Percentiles rank a stretch among this genome's conserved stretches.
Evolutionary conservation across 306 rosid species (phyloP).

Genomic region (Cercis canadensis): DNA sequence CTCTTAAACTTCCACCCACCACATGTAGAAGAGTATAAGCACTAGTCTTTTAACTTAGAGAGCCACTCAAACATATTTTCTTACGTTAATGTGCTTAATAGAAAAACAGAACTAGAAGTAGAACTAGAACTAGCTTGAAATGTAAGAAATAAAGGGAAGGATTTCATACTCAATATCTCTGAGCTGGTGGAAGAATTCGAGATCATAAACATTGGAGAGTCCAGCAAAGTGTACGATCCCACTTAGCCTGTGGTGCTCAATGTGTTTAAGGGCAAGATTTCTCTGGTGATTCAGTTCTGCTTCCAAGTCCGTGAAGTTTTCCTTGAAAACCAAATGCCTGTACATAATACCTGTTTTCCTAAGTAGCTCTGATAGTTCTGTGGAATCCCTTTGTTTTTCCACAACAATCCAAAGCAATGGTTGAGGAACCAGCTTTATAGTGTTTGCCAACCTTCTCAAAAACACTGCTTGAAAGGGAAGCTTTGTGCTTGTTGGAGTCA

Average conservation of each 20-base stretch:
- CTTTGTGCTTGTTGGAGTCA: constrained; percentile 79
- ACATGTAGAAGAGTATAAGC: background rate
- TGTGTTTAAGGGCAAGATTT: constrained; percentile 84
- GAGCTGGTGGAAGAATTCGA: constrained; percentile 82
- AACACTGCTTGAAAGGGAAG: constrained; percentile 55
- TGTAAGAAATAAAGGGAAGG: background rate
- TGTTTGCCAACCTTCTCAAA: constrained; percentile 76
- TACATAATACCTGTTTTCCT: constrained; percentile 88
- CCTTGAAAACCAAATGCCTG: constrained; percentile 79
- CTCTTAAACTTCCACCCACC: background rate
- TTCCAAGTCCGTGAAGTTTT: constrained; percentile 74
- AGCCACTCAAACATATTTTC: no score
- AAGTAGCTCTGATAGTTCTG: constrained; percentile 54
- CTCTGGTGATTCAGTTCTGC: constrained; percentile 89
- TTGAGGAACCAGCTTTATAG: constrained; percentile 66
- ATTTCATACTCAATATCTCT: constrained; percentile 77
- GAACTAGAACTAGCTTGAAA: background rate
- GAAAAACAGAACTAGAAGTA: background rate
- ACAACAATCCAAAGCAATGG: constrained; percentile 94
- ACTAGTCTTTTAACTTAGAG: background rate
- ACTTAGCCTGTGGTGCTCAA: constrained; percentile 77
- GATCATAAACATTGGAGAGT: constrained; percentile 83
- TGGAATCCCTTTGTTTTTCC: constrained; percentile 60
- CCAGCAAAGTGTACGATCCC: constrained; percentile 97
- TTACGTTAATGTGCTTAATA: background rate